Evolutionary conservation across 805 yeast species (phyloP).

Genomic region (Kockiozyma suomiensis): DNA sequence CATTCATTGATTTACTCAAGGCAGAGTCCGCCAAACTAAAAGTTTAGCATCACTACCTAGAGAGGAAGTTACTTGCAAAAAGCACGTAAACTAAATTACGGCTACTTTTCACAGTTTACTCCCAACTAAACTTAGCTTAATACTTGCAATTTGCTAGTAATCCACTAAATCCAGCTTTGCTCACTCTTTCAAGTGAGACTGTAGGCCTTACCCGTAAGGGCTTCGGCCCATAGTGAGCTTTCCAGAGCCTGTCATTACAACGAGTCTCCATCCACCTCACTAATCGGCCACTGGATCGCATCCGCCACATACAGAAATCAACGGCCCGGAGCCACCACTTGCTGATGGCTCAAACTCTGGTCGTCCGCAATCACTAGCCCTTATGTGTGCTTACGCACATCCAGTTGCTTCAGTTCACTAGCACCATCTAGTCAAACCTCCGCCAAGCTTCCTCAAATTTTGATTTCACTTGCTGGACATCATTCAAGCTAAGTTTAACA

Average conservation of each 20-base stretch:
- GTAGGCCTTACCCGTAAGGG: background rate
- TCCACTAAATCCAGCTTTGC: constrained; percentile 40
- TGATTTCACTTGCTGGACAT: background rate
- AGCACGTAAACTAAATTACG: constrained; percentile 33
- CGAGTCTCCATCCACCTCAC: constrained; percentile 2
- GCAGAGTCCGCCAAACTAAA: background rate
- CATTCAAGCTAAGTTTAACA: background rate
- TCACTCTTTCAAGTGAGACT: constrained; percentile 7
- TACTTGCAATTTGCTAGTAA: constrained; percentile 41
- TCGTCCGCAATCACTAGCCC: background rate
- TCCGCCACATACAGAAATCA: constrained; percentile 1
- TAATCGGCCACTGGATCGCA: background rate
- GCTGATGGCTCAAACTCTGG: background rate
- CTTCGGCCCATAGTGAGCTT: background rate
- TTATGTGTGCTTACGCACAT: background rate
- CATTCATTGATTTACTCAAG: background rate
- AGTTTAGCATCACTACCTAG: background rate
- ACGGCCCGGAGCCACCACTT: background rate
- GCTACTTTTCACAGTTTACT: constrained; percentile 29
- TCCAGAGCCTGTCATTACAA: background rate
- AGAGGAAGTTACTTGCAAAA: constrained; percentile 24
- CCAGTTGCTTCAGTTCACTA: background rate
- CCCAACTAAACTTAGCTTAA: constrained; percentile 30
- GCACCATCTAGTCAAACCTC: constrained; percentile 8
- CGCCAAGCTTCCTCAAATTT: background rate